phyloP scores from a whole-genome alignment of 192 early-diverging fungal species.

The Phycomyces nitens region DNA sequence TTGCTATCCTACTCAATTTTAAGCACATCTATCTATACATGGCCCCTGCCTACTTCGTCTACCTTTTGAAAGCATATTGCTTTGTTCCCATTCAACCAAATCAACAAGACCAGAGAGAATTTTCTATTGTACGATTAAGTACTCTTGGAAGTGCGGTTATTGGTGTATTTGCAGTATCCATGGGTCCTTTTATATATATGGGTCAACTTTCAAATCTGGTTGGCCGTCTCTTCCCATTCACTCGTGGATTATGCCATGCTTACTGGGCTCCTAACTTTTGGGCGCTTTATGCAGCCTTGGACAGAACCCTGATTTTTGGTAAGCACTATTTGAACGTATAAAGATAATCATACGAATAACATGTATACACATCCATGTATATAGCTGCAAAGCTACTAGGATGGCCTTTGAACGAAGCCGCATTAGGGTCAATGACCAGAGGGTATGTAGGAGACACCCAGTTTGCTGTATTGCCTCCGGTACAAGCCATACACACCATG shows the following conservation, averaged over 20 bases:
- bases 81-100: conserved; percentile 30
- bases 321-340: background rate
- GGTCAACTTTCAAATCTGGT: conserved; percentile 75
- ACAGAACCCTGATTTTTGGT: conserved; percentile 68
- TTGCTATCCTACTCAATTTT: conserved; percentile 90
- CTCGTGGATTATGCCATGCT: conserved; percentile 93
- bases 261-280: conserved; percentile 98
- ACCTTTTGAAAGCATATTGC: conserved; percentile 78
- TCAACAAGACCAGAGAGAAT: background rate
- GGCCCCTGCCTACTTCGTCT: conserved; percentile 91
- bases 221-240: conserved; percentile 89
- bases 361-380: background rate
- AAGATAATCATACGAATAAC: too few species aligned
- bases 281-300: conserved; percentile 84
- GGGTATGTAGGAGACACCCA: conserved; percentile 86
- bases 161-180: conserved; percentile 70
- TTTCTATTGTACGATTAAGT: conserved; percentile 46
- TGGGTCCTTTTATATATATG: conserved; percentile 76
- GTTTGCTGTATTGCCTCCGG: conserved; percentile 76
- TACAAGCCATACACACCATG: conserved; percentile 69
- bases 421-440: conserved; percentile 69
- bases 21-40: conserved; percentile 96
- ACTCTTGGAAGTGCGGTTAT: conserved; percentile 61
- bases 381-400: conserved; percentile 36
- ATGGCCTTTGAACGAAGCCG: conserved; percentile 40